A percentile compares a stretch with the other conserved stretches of the same genome.
Evolutionary conservation across 2,329 filamentous ascomycete genomes (phyloP).

Genomic region (Arthrobotrys conoides): DNA sequence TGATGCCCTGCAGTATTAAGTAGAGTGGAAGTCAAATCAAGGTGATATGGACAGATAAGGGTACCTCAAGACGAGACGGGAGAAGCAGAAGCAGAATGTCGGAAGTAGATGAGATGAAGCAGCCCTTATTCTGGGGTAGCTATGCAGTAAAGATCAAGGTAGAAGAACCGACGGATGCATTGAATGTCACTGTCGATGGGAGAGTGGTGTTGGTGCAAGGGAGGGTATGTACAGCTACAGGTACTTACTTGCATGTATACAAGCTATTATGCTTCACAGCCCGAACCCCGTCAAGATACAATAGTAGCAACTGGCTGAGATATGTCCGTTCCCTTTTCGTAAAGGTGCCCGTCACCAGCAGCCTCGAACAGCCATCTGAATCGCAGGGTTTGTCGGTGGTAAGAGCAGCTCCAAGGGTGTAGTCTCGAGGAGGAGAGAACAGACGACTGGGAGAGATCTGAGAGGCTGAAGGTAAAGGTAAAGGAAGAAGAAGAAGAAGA

Average conservation of each 20-base stretch:
- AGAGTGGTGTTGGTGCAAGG: not conserved
- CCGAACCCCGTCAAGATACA: slow-evolving; percentile 9
- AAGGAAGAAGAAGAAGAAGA: slow-evolving; percentile 59
- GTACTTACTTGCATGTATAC: not conserved
- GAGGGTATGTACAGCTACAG: not conserved
- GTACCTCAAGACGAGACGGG: slow-evolving; percentile 13
- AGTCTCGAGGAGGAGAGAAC: slow-evolving; percentile 65
- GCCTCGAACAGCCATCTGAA: slow-evolving; percentile 24
- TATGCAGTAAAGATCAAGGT: not conserved
- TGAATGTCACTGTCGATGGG: slow-evolving; percentile 10
- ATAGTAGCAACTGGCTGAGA: not conserved
- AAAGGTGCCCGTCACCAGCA: slow-evolving; percentile 1
- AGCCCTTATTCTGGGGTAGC: not conserved
- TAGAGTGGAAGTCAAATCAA: not conserved
- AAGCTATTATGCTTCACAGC: slow-evolving; percentile 12
- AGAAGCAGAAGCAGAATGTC: not conserved
- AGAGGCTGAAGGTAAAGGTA: slow-evolving; percentile 65
- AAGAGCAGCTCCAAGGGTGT: slow-evolving; percentile 62
- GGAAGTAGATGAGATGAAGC: slow-evolving; percentile 10
- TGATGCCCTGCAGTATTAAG: slow-evolving; percentile 27
- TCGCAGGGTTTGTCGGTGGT: slow-evolving; percentile 22
- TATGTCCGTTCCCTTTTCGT: slow-evolving; percentile 1
- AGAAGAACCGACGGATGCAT: slow-evolving; percentile 1
- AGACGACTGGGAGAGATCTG: slow-evolving; percentile 66
- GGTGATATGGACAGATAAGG: slow-evolving; percentile 42